Percentiles rank a stretch among this genome's conserved stretches.
phyloP scores from a whole-genome alignment of 139 green algal genomes.

The Axilococcus clingmanii region DNA sequence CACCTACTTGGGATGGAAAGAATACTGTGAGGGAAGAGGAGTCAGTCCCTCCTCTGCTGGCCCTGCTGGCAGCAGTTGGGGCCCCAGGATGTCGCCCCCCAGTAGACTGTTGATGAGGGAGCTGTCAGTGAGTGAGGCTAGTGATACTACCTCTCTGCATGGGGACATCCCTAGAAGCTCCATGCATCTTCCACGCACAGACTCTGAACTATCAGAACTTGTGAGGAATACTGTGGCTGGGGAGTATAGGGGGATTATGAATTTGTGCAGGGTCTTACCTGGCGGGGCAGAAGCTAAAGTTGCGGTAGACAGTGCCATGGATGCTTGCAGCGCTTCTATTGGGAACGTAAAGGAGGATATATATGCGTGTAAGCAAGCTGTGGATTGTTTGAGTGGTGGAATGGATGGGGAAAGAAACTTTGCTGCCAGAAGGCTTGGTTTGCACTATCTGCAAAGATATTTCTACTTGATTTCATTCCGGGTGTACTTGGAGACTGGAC shows the following conservation, averaged over 20 bases:
- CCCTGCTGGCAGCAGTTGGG: no score
- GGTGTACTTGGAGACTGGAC: neutral
- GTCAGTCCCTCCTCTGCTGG: no score
- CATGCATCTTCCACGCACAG: neutral
- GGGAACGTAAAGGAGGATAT: constrained; percentile 72
- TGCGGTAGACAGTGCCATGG: constrained; percentile 63
- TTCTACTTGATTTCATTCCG: constrained; percentile 76
- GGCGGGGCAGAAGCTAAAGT: constrained; percentile 59
- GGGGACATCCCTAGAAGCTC: neutral
- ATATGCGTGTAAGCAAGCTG: constrained; percentile 34
- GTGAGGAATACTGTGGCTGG: constrained; percentile 23
- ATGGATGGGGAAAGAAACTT: neutral
- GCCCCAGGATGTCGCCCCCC: no score
- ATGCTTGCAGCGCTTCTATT: constrained; percentile 24
- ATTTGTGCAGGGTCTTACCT: constrained; percentile 55
- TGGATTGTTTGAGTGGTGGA: constrained; percentile 1
- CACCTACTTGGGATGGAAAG: neutral
- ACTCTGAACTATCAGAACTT: constrained; percentile 23
- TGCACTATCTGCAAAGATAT: constrained; percentile 90
- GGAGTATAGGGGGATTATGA: constrained; percentile 70
- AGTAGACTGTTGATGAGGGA: neutral
- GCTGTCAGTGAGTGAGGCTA: neutral
- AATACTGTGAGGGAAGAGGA: no score
- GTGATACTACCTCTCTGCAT: neutral
- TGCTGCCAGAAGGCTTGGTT: constrained; percentile 57